Percentiles rank a stretch among this genome's conserved stretches.
Conservation (phyloP, 2,329 filamentous ascomycete species). For the Daldinia eschscholtzii region DNA sequence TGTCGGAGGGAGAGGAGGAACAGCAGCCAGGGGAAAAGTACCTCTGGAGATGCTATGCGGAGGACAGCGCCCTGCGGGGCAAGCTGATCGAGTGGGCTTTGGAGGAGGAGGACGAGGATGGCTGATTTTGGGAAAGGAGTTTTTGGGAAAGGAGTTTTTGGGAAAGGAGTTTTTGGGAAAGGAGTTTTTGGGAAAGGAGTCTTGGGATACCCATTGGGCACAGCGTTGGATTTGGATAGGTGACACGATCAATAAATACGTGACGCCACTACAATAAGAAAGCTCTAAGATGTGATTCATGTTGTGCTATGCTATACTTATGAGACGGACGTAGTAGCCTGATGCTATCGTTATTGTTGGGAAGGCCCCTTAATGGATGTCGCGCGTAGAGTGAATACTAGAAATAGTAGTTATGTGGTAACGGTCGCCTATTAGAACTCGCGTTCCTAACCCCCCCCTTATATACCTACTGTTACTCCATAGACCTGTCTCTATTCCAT, state of each 20-base stretch:
- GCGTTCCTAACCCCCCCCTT: too few species aligned
- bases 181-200: too few species aligned
- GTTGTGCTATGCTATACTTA: too few species aligned
- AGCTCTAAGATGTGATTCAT: neutral
- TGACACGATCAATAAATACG: neutral
- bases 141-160: neutral
- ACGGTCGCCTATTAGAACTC: too few species aligned
- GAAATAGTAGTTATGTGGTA: too few species aligned
- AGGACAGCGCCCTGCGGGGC: neutral
- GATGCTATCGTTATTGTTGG: too few species aligned
- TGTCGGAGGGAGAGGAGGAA: neutral
- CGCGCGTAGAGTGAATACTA: too few species aligned
- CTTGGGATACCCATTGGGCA: neutral
- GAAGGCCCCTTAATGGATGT: too few species aligned
- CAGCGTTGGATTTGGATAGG: neutral
- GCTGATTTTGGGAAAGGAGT: neutral
- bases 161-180: neutral
- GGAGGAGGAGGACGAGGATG: neutral
- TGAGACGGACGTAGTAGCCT: too few species aligned
- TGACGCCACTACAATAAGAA: neutral
- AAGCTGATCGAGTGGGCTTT: neutral
- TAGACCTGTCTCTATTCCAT: too few species aligned
- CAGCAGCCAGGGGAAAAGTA: neutral
- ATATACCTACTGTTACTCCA: too few species aligned
- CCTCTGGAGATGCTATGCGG: neutral